Conservation (phyloP, 2,329 filamentous ascomycete genomes). For the Hypoxylon sp. region DNA sequence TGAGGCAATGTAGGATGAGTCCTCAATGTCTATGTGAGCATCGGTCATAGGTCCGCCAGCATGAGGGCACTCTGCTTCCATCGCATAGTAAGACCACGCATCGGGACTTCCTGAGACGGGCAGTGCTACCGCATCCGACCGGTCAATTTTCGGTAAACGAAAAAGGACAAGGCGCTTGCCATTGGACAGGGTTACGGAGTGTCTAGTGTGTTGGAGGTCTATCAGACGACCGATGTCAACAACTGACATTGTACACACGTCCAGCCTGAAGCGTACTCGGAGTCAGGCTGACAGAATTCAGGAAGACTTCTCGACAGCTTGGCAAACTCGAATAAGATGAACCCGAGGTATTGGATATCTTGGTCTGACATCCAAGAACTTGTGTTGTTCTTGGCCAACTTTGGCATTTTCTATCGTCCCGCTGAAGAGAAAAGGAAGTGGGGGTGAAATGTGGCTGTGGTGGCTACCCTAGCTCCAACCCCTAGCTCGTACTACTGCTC, state of each 20-base stretch:
- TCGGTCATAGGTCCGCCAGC: slow-evolving; percentile 63
- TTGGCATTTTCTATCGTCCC: neutral
- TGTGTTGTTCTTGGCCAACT: slow-evolving; percentile 8
- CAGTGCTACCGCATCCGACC: slow-evolving; percentile 45
- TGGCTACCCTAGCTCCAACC: slow-evolving; percentile 8
- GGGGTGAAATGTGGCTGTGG: slow-evolving; percentile 16
- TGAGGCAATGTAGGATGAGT: slow-evolving; percentile 63
- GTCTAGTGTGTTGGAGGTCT: slow-evolving; percentile 58
- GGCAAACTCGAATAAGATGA: neutral
- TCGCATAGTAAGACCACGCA: slow-evolving; percentile 63
- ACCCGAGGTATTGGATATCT: slow-evolving; percentile 3
- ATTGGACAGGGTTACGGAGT: slow-evolving; percentile 60
- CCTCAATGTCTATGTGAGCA: slow-evolving; percentile 63
- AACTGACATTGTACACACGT: slow-evolving; percentile 47
- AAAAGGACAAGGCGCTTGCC: slow-evolving; percentile 63
- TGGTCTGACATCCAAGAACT: slow-evolving; percentile 16
- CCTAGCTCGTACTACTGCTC: neutral
- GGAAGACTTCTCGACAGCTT: neutral
- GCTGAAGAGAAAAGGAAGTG: slow-evolving; percentile 8
- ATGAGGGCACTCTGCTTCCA: slow-evolving; percentile 65
- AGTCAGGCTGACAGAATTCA: neutral
- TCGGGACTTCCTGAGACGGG: slow-evolving; percentile 54
- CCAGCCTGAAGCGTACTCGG: neutral
- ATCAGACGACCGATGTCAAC: slow-evolving; percentile 53
- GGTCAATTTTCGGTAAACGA: slow-evolving; percentile 60